Evolutionary conservation across 2,329 filamentous ascomycete species (phyloP), one percentile per base, ranked within the genome.

Genomic region (Penicillium sp.): DNA sequence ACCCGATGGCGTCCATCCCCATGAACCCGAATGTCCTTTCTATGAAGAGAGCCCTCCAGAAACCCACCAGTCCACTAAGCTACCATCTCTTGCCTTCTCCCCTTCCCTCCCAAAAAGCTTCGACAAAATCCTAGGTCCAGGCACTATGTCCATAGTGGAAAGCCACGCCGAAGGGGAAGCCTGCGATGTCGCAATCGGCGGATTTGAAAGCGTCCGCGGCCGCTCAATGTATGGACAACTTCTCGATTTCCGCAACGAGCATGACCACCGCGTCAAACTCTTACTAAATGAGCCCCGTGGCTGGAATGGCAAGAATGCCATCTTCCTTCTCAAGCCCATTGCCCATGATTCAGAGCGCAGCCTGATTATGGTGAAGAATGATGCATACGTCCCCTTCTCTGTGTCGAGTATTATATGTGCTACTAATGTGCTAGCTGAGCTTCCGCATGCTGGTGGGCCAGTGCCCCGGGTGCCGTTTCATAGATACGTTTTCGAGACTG

Each of bases 151-250:
- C 1, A 31, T 53, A 4, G 55, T 50, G 13, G 50, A 43, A 29
- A 45, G 42, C 19, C 50, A 49, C 19, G 22, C 50, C 13, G 55
- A 57, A 45, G 49, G 55, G 16, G 49, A 57, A 27, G 22, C 49
- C 21, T 53, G 35, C 13, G 55, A 57, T 9, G 55, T 57, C 22
- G 55, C 53, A 3, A 42, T 56, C 13, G 49, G 49, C 16, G 55
- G 45, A 1, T 39, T 49, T 11, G 26, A 31, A 3, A 26, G 44
- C 44, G 8, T 46, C 14, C 35, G 14, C 27, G 55, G 50, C 14
- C 16, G 43, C 9, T 39, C 49, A n/a, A 52, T 49, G n/a, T 35
- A 45, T 14, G 31, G 33, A 22, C 45, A 26, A 19, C 55, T 53
- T n/a, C 21, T 43, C 11, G 42, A 50, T 14, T 57, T 57, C 29